Evolutionary conservation across 129 eudicot species (phyloP), one percentile per base, ranked within the genome.

Genomic region (Smallanthus sonchifolius): DNA sequence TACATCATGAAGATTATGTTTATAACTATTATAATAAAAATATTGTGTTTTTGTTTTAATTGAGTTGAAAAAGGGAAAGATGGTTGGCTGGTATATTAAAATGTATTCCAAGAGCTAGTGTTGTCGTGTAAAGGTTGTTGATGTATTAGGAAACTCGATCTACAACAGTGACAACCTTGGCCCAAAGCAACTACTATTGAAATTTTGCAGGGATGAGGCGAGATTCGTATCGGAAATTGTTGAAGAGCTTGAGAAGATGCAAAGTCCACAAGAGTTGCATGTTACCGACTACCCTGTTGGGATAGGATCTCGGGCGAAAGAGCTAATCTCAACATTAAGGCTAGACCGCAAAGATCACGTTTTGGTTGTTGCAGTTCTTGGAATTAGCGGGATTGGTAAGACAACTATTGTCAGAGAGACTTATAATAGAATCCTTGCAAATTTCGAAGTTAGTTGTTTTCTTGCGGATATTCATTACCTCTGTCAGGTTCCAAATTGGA

Each of bases 161-260:
- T 60, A 30, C 39, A 34, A 10, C 19, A 5, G 42, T 60, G 4
- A 30, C 65, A 57, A 57, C n/a, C 2, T 57, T 30, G n/a, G 30
- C 65, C n/a, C 7, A 59, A 59, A 59, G 16, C 10, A 59, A 59
- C 28, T 51, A 16, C n/a, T 51, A 8, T 9, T 74, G 28, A 3
- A n/a, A 42, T 48, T 63, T 74, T 39, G 19, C 13, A 80, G 83
- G 70, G 20, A 80, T 8, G 79, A 80, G 70, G 75, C 35, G 16
- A 32, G 36, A 17, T 66, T 73, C 5, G 49, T 80, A 19, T 0
- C 10, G 55, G 5, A 65, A 55, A 56, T 80, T 44, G 70, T 66
- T 7, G 15, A 80, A 44, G 56, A 72, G 13, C 40, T 74, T 35
- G 52, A 20, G 39, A 66, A 24, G 24, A 80, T 60, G 59, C 73